Conservation (phyloP, 202 grass and related monocot genomes). For the Zizania palustris region DNA sequence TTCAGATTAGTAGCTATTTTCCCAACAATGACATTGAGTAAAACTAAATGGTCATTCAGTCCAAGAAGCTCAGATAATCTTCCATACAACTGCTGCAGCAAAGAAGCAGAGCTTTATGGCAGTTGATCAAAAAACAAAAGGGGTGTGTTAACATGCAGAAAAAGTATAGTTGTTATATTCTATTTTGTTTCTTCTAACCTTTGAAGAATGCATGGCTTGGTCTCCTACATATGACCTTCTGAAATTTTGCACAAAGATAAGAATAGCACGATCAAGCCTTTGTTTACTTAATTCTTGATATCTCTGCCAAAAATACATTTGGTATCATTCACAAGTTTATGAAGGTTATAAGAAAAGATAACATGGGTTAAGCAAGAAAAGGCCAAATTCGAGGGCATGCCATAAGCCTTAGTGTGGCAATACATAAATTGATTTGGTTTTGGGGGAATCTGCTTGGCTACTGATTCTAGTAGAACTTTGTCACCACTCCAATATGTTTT, state of each 20-base stretch:
- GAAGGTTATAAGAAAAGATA: conserved; percentile 12
- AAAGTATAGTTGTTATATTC: background rate
- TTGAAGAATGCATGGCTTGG: conserved; percentile 91
- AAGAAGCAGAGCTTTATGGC: conserved; percentile 45
- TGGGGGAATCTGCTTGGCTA: background rate
- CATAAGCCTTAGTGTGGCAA: background rate
- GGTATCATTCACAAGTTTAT: conserved; percentile 14
- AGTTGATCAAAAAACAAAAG: conserved; percentile 7
- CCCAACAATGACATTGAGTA: conserved; percentile 95
- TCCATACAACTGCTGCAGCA: conserved; percentile 93
- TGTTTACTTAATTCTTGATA: conserved; percentile 91
- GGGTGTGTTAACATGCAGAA: conserved; percentile 34
- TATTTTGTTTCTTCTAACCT: conserved; percentile 52
- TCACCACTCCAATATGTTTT: conserved; percentile 7
- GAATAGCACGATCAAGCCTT: conserved; percentile 94
- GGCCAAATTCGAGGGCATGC: background rate
- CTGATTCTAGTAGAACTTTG: background rate
- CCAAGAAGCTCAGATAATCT: conserved; percentile 98
- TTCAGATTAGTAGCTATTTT: conserved; percentile 99
- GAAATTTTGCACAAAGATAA: conserved; percentile 96
- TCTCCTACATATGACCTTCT: conserved; percentile 97
- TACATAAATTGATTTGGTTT: background rate
- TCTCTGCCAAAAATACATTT: conserved; percentile 65
- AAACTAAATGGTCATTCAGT: conserved; percentile 95
- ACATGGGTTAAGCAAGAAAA: conserved; percentile 31